Conservation (phyloP, 768 basidiomycete genomes). For the Naganishia friedmannii region DNA sequence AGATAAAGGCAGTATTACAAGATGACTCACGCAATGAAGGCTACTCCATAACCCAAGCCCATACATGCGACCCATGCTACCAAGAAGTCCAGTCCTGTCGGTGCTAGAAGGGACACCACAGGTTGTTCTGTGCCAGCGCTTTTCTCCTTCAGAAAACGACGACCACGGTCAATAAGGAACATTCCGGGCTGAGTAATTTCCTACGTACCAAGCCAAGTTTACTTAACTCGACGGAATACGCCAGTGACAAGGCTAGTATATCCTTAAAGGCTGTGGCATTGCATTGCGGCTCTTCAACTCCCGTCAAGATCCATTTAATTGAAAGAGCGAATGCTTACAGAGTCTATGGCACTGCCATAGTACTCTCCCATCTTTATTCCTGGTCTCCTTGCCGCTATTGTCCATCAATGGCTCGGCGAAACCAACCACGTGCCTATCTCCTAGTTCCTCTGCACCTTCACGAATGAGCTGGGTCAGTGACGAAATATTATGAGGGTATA, state of each 20-base stretch:
- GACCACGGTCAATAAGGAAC: background rate
- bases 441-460: slow-evolving; percentile 41
- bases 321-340: slow-evolving; percentile 34
- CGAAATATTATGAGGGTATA: slow-evolving; percentile 38
- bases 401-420: slow-evolving; percentile 33
- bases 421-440: slow-evolving; percentile 42
- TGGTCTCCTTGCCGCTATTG: slow-evolving; percentile 9
- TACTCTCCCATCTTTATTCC: background rate
- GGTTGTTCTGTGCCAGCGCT: background rate
- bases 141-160: background rate
- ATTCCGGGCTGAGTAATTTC: background rate
- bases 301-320: background rate
- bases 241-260: slow-evolving; percentile 33
- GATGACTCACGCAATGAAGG: slow-evolving; percentile 44
- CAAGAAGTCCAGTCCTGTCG: slow-evolving; percentile 45
- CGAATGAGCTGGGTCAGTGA: slow-evolving; percentile 42
- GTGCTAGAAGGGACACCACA: slow-evolving; percentile 42
- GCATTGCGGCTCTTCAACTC: no score
- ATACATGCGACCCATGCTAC: slow-evolving; percentile 46
- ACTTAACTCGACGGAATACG: slow-evolving; percentile 16
- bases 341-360: slow-evolving; percentile 42
- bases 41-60: slow-evolving; percentile 44
- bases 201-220: slow-evolving; percentile 20
- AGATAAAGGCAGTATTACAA: background rate
- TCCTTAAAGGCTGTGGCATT: slow-evolving; percentile 34